phyloP scores from a whole-genome alignment of 2,329 filamentous ascomycete genomes.

The Karstenula rhodostoma region DNA sequence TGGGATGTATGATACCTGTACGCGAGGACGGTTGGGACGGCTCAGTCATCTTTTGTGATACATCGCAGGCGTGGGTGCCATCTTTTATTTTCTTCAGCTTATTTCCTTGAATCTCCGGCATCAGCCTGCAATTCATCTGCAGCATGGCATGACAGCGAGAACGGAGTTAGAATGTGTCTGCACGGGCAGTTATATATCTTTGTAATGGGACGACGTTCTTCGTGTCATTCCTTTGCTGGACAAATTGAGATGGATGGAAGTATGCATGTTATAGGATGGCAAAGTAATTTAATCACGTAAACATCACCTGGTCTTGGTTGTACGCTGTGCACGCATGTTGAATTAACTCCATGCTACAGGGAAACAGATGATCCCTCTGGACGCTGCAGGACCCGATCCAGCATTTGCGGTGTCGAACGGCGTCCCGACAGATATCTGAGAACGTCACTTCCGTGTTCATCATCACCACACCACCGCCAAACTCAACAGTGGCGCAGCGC shows the following conservation, averaged over 20 bases:
- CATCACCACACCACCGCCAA: background rate
- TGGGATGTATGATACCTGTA: slow-evolving; percentile 14
- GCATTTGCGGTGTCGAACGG: background rate
- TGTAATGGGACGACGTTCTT: slow-evolving; percentile 15
- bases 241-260: slow-evolving; percentile 12
- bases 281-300: slow-evolving; percentile 2
- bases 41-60: slow-evolving; percentile 15
- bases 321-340: too few species aligned
- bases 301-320: background rate
- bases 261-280: background rate
- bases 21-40: slow-evolving; percentile 4
- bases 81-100: slow-evolving; percentile 2
- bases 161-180: slow-evolving; percentile 11
- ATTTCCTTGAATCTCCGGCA: slow-evolving; percentile 9
- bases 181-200: slow-evolving; percentile 15
- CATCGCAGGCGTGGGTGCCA: slow-evolving; percentile 23
- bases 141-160: background rate
- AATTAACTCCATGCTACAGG: too few species aligned
- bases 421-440: background rate
- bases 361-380: background rate
- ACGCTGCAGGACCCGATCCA: background rate
- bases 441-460: background rate
- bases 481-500: background rate
- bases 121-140: slow-evolving; percentile 4
- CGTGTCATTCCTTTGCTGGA: slow-evolving; percentile 21